Evolutionary conservation across 179 eudicot genomes (phyloP).

Genomic region (Amaranthus tricolor): DNA sequence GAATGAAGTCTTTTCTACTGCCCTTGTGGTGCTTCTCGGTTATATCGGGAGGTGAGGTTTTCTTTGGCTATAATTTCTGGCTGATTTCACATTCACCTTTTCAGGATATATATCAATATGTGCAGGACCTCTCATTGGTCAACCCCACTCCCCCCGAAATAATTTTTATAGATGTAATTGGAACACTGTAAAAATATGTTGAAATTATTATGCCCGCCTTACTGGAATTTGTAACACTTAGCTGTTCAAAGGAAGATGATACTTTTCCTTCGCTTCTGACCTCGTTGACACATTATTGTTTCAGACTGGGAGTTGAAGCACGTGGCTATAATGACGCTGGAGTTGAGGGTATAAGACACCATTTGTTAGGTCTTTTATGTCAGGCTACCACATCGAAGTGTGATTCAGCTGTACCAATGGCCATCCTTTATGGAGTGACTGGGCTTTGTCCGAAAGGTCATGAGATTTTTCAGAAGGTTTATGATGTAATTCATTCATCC

Average conservation of each 20-base stretch:
- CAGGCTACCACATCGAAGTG: slow-evolving; percentile 22
- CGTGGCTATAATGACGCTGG: slow-evolving; percentile 50
- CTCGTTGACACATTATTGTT: neutral
- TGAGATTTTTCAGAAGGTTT: slow-evolving; percentile 22
- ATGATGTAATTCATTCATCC: neutral
- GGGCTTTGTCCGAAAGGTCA: slow-evolving; percentile 28
- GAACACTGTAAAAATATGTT: too few relatives aligned
- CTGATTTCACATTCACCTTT: neutral
- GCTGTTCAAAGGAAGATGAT: too few relatives aligned
- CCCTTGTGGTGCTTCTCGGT: slow-evolving; percentile 53
- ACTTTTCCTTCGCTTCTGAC: too few relatives aligned
- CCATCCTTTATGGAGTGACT: slow-evolving; percentile 46
- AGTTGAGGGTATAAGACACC: slow-evolving; percentile 43
- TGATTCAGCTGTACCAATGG: slow-evolving; percentile 27
- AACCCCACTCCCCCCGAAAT: too few relatives aligned
- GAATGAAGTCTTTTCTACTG: slow-evolving; percentile 30
- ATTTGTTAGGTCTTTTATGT: slow-evolving; percentile 34
- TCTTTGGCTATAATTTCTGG: neutral
- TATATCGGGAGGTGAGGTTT: slow-evolving; percentile 68
- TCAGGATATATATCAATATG: neutral
- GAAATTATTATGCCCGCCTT: too few relatives aligned
- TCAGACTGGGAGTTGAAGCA: slow-evolving; percentile 39
- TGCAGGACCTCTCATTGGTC: neutral
- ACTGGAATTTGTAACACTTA: too few relatives aligned
- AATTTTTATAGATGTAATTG: too few relatives aligned